Base-by-base conservation (phyloP, 169 alveolate genomes). In the Theileria orientalis region DNA sequence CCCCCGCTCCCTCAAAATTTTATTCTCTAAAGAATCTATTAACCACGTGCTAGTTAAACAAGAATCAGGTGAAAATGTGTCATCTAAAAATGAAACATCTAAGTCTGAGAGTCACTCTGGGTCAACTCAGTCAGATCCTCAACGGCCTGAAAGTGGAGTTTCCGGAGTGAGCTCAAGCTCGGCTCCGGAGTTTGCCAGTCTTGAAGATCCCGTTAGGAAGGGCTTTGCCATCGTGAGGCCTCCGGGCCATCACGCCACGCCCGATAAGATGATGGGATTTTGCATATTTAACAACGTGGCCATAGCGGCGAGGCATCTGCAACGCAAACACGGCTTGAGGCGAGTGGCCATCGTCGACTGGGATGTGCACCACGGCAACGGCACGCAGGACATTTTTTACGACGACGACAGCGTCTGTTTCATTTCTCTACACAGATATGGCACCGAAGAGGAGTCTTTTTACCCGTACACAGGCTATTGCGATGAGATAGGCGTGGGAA, bases 311-410 rank as follows among this genome's bases (percentile, higher is more conserved):
- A 92, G 93, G 29, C 93, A 94, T 80, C 88, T 94, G 16, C 92
- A 78, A 74, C 79, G 87, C 60, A 73, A 74, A 42, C 91, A 93
- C 75, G 90, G 92, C 19, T 88, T 96, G 19, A 78, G 91, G 69
- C 90, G 94, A 64, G 90, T 95, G 1, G 97, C 97, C 3, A 94
- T 96, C 63, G 85, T 96, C 44, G 98, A 96, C 80, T 94, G 96
- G 90, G 98, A 96, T 82, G 98, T 94, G 16, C 99, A 96, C 83
- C 98, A 95, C 82, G 98, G 98, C 19, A 94, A 96, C 85, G 98
- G 98, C 13, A 96, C 99, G 6, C 96, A 95, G 60, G 97, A 94
- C 60, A 94, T 95, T 21, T 89, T 96, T 42, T 78, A 74, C 73
- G 68, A 61, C 35, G 90, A 83, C 32, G 44, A 70, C 29, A 63